phyloP scores from a whole-genome alignment of 2,329 filamentous ascomycete genomes.

The Monosporascus cannonballus region DNA sequence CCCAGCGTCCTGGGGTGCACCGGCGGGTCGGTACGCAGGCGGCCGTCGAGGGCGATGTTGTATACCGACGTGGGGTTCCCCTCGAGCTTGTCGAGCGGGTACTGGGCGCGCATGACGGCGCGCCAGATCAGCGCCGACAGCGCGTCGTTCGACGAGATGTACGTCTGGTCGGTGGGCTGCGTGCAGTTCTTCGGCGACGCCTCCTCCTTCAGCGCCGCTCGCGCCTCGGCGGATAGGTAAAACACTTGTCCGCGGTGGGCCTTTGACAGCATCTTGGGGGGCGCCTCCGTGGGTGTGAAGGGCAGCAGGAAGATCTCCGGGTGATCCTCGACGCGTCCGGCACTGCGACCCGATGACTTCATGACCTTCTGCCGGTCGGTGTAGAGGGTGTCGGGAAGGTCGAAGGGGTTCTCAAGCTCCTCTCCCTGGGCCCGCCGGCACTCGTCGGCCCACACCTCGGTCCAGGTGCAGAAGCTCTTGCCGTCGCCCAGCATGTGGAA shows the following conservation, averaged over 20 bases:
- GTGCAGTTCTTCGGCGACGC: constrained; percentile 23
- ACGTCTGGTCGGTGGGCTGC: constrained; percentile 9
- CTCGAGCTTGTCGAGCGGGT: constrained; percentile 21
- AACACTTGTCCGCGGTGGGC: constrained; percentile 27
- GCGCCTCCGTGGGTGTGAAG: constrained; percentile 21
- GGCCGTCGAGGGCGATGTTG: constrained; percentile 32
- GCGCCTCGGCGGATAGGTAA: constrained; percentile 24
- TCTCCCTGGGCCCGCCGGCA: constrained; percentile 25
- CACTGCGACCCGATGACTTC: constrained; percentile 22
- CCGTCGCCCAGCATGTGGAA: constrained; percentile 30
- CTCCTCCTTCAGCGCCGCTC: constrained; percentile 24
- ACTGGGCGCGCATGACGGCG: constrained; percentile 23
- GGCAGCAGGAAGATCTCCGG: constrained; percentile 26
- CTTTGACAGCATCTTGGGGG: constrained; percentile 26
- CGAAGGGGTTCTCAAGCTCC: constrained; percentile 12
- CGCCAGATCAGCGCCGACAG: constrained; percentile 32
- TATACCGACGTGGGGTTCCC: constrained; percentile 28
- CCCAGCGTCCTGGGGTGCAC: constrained; percentile 31
- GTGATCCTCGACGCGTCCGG: constrained; percentile 22
- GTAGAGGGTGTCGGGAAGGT: constrained; percentile 22
- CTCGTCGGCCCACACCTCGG: constrained; percentile 29
- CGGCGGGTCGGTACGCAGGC: constrained; percentile 26
- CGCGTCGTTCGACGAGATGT: constrained; percentile 29
- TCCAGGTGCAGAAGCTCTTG: constrained; percentile 25
- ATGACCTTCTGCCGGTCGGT: constrained; percentile 24